Evolutionary conservation across 176 grass and related monocot species (phyloP), one percentile per base, ranked within the genome.

Genomic region (Eremochloa ophiuroides): DNA sequence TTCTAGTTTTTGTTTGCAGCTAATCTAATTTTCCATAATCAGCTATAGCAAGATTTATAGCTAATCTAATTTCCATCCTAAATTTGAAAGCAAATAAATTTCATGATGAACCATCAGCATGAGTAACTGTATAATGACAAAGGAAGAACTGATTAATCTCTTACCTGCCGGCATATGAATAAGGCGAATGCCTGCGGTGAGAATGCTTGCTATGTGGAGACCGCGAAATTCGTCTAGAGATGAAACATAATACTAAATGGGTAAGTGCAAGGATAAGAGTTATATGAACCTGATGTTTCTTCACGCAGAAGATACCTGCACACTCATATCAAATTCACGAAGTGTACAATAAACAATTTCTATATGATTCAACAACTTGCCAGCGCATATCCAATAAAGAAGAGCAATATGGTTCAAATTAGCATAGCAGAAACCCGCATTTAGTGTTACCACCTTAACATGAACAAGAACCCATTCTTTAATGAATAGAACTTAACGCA

Each of bases 141-240:
- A 84, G 76, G 37, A 74, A 55, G 20, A 84, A 55, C 71, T 5
- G 8, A 66, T 87, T 89, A 83, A 88, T 73, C 77, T 60, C 86
- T 85, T 91, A 94, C 92, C 92, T 94, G 44, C 85, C 25, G 1
- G 23, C 62, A 67, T 84, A 91, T 87, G 89, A 89, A 87, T 94
- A 87, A 84, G 92, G 92, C 29, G 88, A 94, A 94, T 91, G 89
- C 87, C 89, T 94, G 84, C 77, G 81, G 87, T 94, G 92, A 87
- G 89, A 89, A 86, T 94, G 92, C 89, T 94, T 94, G 89, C 92
- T 94, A 91, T 83, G 80, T 91, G 92, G 92, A 91, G 92, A 91
- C 89, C 87, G 89, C 89, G 84, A 94, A 91, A 91, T 74, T 87
- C 89, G 92, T 94, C 92, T 94, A 91, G 92, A 94, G 89, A 91